Evolutionary conservation across 2,329 filamentous ascomycete genomes (phyloP), one percentile per base, ranked within the genome.

Genomic region (Aspergillus sp.): DNA sequence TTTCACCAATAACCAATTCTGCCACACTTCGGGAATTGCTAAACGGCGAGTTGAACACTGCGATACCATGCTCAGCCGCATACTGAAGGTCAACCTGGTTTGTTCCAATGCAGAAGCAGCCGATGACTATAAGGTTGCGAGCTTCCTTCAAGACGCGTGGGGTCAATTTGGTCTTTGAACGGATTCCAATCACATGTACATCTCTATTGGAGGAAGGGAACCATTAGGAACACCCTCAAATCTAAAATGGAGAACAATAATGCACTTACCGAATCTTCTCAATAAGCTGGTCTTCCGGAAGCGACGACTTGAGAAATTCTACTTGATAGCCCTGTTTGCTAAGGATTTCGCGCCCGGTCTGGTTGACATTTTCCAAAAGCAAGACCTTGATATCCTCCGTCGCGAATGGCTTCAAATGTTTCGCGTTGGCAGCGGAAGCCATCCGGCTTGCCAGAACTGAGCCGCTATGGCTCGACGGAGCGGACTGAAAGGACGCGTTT

Each of bases 21-120:
- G 95, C 95, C 55, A 99, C 95, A 76, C 92, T 96, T 76, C 95
- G 90, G 8, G 94, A 98, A 81, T 99, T 99, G 81, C 91, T 93
- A 80, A 99, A 99, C 1, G 95, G 95, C 50, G 95, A 98, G 82
- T 99, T 99, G 87, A 99, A 99, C 66, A 99, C 95, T 41, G 93
- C 93, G 76, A 98, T 97, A 68, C 95, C 78, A 63, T 80, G 74
- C 19, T 77, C 74, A n/a, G 77, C 77, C 5, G 77, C 77, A 70
- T 77, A 80, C 65, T 80, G 77, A 28, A 80, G 74, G 62, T 80
- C 77, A 31, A 80, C 77, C 66, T 79, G 78, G 65, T 80, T 98
- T 60, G 95, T 99, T 68, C 95, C 95, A 72, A 99, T 99, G 79
- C 95, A 99, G 85, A 99, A 99, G 82, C 95, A 99, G 64, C 95